Conservation (phyloP, 108 stramenopile species). For the Asterionellopsis glacialis region DNA sequence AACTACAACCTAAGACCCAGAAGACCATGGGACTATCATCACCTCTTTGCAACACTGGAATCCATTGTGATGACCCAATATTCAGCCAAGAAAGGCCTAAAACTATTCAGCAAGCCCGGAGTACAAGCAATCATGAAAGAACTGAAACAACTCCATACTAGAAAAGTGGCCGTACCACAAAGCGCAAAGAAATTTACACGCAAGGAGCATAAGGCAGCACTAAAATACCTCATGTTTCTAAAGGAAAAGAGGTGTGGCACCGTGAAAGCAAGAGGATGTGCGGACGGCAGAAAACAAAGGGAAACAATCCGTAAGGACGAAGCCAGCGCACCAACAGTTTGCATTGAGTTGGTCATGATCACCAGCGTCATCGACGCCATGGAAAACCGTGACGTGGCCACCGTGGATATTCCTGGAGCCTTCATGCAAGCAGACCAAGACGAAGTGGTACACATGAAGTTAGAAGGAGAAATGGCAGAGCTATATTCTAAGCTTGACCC, state of each 20-base stretch:
- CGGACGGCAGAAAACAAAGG: constrained; percentile 35
- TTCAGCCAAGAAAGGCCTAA: constrained; percentile 21
- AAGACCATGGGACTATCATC: constrained; percentile 1
- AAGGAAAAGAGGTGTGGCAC: constrained; percentile 14
- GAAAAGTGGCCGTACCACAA: constrained; percentile 16
- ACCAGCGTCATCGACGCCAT: constrained; percentile 26
- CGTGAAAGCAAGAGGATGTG: constrained; percentile 23
- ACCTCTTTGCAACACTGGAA: constrained; percentile 1
- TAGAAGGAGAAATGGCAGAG: constrained; percentile 9
- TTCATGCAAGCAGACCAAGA: constrained; percentile 25
- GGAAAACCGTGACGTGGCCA: constrained; percentile 21
- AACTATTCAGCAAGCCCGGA: constrained; percentile 23
- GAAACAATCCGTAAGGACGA: constrained; percentile 21
- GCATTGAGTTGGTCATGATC: constrained; percentile 22
- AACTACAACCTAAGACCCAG: constrained; percentile 5
- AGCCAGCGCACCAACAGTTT: constrained; percentile 34
- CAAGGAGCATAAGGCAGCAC: constrained; percentile 14
- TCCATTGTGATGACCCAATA: neutral
- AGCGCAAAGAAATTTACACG: constrained; percentile 13
- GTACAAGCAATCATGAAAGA: constrained; percentile 27
- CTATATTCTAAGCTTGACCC: constrained; percentile 11
- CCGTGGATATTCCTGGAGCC: constrained; percentile 31
- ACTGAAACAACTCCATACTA: constrained; percentile 32
- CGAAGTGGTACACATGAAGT: constrained; percentile 5
- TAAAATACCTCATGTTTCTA: constrained; percentile 16